Conservation (phyloP, 352 stramenopile species). For the Globisporangium camurandrum region DNA sequence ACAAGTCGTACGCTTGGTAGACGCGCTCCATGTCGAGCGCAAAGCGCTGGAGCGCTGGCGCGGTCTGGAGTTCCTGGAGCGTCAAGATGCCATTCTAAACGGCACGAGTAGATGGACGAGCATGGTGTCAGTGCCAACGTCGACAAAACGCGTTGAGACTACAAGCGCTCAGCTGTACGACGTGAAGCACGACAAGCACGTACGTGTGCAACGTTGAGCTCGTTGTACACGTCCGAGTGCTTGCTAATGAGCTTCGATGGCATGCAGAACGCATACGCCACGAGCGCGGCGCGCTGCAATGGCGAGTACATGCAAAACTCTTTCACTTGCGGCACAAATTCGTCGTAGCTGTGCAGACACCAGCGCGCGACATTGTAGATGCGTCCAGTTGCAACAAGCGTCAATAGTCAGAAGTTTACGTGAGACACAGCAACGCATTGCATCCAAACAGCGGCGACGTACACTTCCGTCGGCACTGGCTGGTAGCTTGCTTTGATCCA, state of each 20-base stretch:
- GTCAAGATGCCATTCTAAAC: constrained; percentile 70
- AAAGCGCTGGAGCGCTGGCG: constrained; percentile 42
- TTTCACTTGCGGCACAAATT: constrained; percentile 57
- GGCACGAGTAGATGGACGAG: too few relatives aligned
- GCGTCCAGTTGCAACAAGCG: background rate
- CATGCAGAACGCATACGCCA: constrained; percentile 68
- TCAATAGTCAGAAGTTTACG: background rate
- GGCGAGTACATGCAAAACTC: constrained; percentile 62
- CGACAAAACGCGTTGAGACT: too few relatives aligned
- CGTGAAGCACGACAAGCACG: constrained; percentile 3
- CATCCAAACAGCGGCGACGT: constrained; percentile 7
- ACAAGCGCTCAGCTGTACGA: too few relatives aligned
- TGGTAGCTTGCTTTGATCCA: constrained; percentile 61
- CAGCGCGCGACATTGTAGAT: background rate
- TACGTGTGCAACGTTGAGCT: constrained; percentile 69
- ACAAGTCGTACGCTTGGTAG: constrained; percentile 34
- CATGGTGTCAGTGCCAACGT: too few relatives aligned
- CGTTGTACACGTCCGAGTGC: constrained; percentile 68
- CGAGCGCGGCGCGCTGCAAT: constrained; percentile 48
- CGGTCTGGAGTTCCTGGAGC: constrained; percentile 49
- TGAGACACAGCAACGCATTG: background rate
- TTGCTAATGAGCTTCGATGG: constrained; percentile 40
- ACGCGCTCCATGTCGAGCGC: constrained; percentile 61
- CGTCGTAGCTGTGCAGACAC: constrained; percentile 30
- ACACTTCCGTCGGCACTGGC: constrained; percentile 30